Evolutionary conservation across 495 filamentous ascomycete genomes (phyloP).

Genomic region (Hypoxylon lienhwacheense): DNA sequence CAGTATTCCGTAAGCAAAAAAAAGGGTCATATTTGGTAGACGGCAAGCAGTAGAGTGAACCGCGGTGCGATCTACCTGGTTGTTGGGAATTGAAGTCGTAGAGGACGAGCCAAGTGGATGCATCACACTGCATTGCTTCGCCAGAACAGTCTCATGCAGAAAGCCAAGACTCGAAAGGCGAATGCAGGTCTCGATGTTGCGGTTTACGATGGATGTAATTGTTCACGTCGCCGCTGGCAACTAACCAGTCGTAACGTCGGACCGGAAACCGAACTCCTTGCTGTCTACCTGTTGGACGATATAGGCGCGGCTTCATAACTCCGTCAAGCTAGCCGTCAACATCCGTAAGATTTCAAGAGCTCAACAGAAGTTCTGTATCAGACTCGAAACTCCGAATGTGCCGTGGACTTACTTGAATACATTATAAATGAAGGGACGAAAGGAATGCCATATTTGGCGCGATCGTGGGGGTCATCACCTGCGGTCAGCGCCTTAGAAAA

Average conservation of each 20-base stretch:
- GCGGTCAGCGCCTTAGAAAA: neutral
- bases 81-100: slow-evolving; percentile 23
- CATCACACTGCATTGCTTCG: slow-evolving; percentile 17
- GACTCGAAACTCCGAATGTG: neutral
- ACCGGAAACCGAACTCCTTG: neutral
- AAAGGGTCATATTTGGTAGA: no score
- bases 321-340: neutral
- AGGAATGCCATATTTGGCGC: slow-evolving; percentile 21
- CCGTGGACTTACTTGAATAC: neutral
- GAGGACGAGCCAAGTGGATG: neutral
- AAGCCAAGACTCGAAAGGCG: neutral
- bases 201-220: neutral
- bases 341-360: neutral
- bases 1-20: slow-evolving; percentile 6
- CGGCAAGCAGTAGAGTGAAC: neutral
- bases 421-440: slow-evolving; percentile 11
- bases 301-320: slow-evolving; percentile 8
- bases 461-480: slow-evolving; percentile 21
- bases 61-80: slow-evolving; percentile 21
- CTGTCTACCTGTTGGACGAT: slow-evolving; percentile 4
- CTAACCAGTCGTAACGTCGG: slow-evolving; percentile 14
- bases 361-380: no score
- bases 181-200: neutral
- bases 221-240: neutral
- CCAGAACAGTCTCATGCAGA: slow-evolving; percentile 7